Evolutionary conservation across 2,329 filamentous ascomycete genomes (phyloP).

Genomic region (Aspergillus quadricinctus): DNA sequence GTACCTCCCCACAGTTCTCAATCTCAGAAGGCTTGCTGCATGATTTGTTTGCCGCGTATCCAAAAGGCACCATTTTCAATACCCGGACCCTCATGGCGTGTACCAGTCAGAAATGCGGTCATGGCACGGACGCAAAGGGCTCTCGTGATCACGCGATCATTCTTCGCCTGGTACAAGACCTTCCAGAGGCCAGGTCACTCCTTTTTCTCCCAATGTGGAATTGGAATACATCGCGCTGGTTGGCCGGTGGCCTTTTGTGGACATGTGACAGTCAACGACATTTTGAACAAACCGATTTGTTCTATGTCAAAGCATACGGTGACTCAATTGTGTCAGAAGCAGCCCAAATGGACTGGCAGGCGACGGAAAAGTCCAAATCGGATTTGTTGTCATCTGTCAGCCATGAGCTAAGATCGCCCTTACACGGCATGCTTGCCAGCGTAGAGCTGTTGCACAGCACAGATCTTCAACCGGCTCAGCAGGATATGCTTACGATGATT

Average conservation of each 20-base stretch:
- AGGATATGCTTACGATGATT: constrained; percentile 45
- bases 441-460: constrained; percentile 48
- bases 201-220: constrained; percentile 34
- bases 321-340: constrained; percentile 34
- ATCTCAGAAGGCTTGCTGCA: constrained; percentile 14
- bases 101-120: neutral
- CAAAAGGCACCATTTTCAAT: constrained; percentile 14
- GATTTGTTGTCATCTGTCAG: constrained; percentile 51
- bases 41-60: constrained; percentile 14
- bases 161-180: constrained; percentile 11
- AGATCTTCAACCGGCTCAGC: constrained; percentile 35
- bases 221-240: constrained; percentile 30
- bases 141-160: constrained; percentile 3
- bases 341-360: constrained; percentile 28
- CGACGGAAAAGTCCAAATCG: constrained; percentile 45
- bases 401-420: constrained; percentile 48
- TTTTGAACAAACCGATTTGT: constrained; percentile 25
- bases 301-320: constrained; percentile 33
- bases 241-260: constrained; percentile 30
- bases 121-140: constrained; percentile 1
- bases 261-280: constrained; percentile 15
- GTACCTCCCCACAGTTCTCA: neutral
- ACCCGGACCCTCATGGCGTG: neutral
- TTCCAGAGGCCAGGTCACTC: constrained; percentile 23
- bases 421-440: constrained; percentile 48